Base-by-base conservation (phyloP, 257 asterid species). In the Perilla frutescens region DNA sequence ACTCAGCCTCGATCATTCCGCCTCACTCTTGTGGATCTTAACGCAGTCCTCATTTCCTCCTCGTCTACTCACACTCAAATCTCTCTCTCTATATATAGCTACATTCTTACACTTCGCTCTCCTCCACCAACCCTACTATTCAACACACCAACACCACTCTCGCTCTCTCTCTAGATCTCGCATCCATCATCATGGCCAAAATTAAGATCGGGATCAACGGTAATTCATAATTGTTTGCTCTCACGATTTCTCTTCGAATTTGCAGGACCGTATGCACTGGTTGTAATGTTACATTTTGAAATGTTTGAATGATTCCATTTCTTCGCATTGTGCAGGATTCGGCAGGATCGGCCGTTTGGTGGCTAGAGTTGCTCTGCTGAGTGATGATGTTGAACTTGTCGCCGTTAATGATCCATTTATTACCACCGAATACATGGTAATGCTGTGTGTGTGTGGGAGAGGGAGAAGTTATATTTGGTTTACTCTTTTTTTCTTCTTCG, bases 341-440 rank as follows among this genome's bases (percentile, higher is more conserved):
- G 97, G 97, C 85, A 89, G 96, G 77, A 91, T 91, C 68, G 96
- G 96, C 0, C 95, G 97, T 64, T 80, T 91, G 88, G 97, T 91
- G 54, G 97, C 97, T 5, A 82, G 96, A 60, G 97, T 91, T 0
- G 96, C 91, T 10, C 81, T 91, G 12, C 89, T 67, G 74, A 91
- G 97, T 59, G 93, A 91, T 41, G 97, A 91, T 66, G 67, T 91
- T 67, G 97, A 91, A 58, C 95, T 91, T 59, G 97, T 91, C 8
- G 97, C 97, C 1, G 91, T 91, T 44, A 91, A 91, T 29, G 97
- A 91, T 79, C 97, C 97, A 1, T 91, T 89, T 36, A 86, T 91
- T 20, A 84, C 96, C 72, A 87, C 90, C 15, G 96, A 91, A 14
- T 91, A 91, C 87, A 91, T 91, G 97, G 97, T 91, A 70, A 66